phyloP scores from a whole-genome alignment of 805 yeast genomes.

The Candida mattraensis region DNA sequence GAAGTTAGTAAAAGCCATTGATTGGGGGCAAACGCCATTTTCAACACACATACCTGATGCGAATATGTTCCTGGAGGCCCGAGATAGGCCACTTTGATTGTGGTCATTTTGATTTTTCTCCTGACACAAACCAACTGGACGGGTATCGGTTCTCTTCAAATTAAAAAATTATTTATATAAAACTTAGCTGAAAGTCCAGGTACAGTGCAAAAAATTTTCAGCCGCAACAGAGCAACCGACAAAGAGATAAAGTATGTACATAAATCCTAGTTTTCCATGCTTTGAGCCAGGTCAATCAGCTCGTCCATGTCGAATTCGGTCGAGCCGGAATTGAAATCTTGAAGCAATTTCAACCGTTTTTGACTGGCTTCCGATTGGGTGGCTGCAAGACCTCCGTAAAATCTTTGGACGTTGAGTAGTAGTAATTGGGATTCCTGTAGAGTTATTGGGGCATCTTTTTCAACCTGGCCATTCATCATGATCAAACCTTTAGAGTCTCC shows the following conservation, averaged over 20 bases:
- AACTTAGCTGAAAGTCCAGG: too few relatives aligned
- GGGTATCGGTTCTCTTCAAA: not conserved
- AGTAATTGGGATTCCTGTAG: slow-evolving; percentile 77
- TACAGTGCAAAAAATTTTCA: slow-evolving; percentile 6
- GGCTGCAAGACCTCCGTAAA: slow-evolving; percentile 68
- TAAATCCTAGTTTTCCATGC: slow-evolving; percentile 48
- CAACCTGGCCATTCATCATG: slow-evolving; percentile 84
- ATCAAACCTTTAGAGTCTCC: slow-evolving; percentile 58
- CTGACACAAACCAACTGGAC: too few relatives aligned
- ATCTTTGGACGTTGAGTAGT: slow-evolving; percentile 73
- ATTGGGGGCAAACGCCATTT: too few relatives aligned
- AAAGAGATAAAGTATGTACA: slow-evolving; percentile 6
- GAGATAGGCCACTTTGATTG: slow-evolving; percentile 61
- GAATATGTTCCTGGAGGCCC: slow-evolving; percentile 96
- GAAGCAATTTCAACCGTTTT: slow-evolving; percentile 57
- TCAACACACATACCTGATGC: slow-evolving; percentile 61
- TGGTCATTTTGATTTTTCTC: slow-evolving; percentile 12
- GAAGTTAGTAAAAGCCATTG: not conserved
- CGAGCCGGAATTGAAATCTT: slow-evolving; percentile 70
- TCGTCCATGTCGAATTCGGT: slow-evolving; percentile 62
- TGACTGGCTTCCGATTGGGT: slow-evolving; percentile 40
- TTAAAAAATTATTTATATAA: too few relatives aligned
- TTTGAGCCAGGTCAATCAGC: slow-evolving; percentile 71
- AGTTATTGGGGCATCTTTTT: slow-evolving; percentile 64
- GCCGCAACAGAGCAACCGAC: too few relatives aligned